Percentiles rank a stretch among this genome's conserved stretches.
phyloP scores from a whole-genome alignment of 192 early-diverging fungal genomes.

The Thamnidium elegans region DNA sequence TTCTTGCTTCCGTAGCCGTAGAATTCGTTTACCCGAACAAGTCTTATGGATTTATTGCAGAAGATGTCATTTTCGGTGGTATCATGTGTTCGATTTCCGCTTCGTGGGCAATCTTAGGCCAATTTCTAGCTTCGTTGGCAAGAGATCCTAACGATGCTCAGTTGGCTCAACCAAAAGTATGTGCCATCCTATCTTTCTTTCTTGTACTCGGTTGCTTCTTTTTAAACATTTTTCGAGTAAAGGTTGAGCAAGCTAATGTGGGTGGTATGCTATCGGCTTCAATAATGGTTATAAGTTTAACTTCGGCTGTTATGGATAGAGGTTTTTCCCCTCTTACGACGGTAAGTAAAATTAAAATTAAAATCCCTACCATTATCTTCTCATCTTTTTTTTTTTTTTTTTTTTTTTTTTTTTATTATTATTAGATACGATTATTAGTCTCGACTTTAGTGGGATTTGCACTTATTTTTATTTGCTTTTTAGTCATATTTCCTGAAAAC shows the following conservation, averaged over 20 bases:
- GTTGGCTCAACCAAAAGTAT: conserved; percentile 16
- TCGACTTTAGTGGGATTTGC: conserved; percentile 19
- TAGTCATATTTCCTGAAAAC: conserved; percentile 27
- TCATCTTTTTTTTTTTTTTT: neutral
- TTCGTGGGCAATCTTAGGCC: conserved; percentile 23
- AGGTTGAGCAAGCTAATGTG: conserved; percentile 32
- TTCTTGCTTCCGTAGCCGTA: conserved; percentile 24
- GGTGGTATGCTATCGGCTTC: conserved; percentile 36
- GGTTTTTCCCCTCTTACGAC: conserved; percentile 6
- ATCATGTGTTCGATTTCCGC: conserved; percentile 30
- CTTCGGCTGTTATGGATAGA: conserved; percentile 11
- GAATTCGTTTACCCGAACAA: conserved; percentile 32
- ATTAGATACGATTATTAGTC: conserved; percentile 16
- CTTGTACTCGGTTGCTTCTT: conserved; percentile 23
- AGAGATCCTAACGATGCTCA: conserved; percentile 13
- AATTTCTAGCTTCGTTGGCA: conserved; percentile 24
- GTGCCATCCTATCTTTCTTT: conserved; percentile 18
- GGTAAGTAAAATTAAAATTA: conserved; percentile 9
- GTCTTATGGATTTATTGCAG: conserved; percentile 28
- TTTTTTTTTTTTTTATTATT: conserved; percentile 1
- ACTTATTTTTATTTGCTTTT: conserved; percentile 12
- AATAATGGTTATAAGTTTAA: conserved; percentile 29
- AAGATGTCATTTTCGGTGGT: conserved; percentile 28
- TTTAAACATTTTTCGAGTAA: conserved; percentile 27
- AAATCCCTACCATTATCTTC: neutral